A percentile compares a stretch with the other conserved stretches of the same genome.
phyloP scores from a whole-genome alignment of 768 basidiomycete species.

The Naganishia onofrii region DNA sequence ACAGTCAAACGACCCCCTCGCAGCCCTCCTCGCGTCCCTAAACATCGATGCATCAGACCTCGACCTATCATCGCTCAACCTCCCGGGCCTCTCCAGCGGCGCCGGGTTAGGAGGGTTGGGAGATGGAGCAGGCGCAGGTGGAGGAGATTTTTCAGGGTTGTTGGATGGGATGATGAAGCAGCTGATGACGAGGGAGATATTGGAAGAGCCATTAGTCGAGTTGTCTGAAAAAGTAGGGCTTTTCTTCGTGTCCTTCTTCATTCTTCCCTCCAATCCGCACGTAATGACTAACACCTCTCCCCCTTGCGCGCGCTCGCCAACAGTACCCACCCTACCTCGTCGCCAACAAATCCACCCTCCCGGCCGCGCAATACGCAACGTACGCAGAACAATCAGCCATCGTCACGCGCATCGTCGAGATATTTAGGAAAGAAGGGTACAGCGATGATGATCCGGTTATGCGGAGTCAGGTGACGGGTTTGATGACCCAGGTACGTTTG shows the following conservation, averaged over 20 bases:
- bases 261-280: no score
- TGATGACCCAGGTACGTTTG: slow-evolving; percentile 22
- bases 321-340: slow-evolving; percentile 51
- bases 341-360: slow-evolving; percentile 34
- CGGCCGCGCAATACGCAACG: slow-evolving; percentile 38
- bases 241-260: no score
- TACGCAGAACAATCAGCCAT: slow-evolving; percentile 42
- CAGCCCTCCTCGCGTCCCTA: slow-evolving; percentile 35
- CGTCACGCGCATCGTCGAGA: slow-evolving; percentile 43
- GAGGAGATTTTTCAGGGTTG: slow-evolving; percentile 36
- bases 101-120: not conserved
- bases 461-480: slow-evolving; percentile 19
- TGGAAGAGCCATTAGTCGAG: slow-evolving; percentile 52
- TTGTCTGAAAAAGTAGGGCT: slow-evolving; percentile 45
- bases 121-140: slow-evolving; percentile 31
- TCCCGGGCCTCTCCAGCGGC: slow-evolving; percentile 5
- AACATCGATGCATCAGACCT: slow-evolving; percentile 37
- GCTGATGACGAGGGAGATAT: slow-evolving; percentile 51
- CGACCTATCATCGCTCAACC: slow-evolving; percentile 19
- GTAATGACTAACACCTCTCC: not conserved
- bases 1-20: slow-evolving; percentile 33
- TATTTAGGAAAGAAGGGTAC: slow-evolving; percentile 43
- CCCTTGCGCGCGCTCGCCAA: no score
- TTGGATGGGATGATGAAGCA: slow-evolving; percentile 54
- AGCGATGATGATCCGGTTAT: slow-evolving; percentile 44